These are phyloP conservation scores for Nicotiana noctiflora DNA, from an alignment of 257 asterid species.

Conservation along the genomic window DNA sequence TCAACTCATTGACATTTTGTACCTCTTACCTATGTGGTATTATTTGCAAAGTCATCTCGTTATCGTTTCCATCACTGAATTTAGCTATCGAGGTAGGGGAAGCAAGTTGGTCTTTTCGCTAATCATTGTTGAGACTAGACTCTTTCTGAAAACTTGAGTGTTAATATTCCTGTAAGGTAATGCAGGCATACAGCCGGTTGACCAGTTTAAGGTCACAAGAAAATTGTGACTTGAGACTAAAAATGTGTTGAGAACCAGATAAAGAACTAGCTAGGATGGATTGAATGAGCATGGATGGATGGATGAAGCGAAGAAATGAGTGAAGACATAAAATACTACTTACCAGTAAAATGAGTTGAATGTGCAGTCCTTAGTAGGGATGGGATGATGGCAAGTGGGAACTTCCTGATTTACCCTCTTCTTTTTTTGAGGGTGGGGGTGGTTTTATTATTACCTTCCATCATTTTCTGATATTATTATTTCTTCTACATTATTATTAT, in stretches of 20 bases:
- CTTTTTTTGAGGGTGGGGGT: background rate
- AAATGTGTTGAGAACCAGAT: background rate
- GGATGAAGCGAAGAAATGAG: background rate
- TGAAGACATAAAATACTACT: background rate
- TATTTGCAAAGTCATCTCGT: background rate
- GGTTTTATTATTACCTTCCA: background rate
- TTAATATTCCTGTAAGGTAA: background rate
- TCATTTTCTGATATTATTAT: background rate
- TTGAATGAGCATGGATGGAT: background rate
- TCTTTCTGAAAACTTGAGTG: background rate
- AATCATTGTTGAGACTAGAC: background rate
- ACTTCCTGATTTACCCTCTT: background rate
- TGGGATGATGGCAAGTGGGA: background rate
- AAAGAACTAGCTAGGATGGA: background rate
- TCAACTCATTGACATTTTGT: background rate
- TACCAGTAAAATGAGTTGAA: background rate
- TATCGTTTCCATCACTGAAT: background rate
- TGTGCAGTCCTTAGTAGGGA: background rate
- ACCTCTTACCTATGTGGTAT: background rate
- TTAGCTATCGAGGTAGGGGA: background rate
- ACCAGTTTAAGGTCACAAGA: background rate
- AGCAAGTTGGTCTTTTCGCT: background rate
- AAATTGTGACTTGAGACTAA: background rate
- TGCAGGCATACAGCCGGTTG: background rate
- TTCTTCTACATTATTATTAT: background rate